phyloP scores from a whole-genome alignment of 345 rosid genomes.

The Limnanthes douglasii region DNA sequence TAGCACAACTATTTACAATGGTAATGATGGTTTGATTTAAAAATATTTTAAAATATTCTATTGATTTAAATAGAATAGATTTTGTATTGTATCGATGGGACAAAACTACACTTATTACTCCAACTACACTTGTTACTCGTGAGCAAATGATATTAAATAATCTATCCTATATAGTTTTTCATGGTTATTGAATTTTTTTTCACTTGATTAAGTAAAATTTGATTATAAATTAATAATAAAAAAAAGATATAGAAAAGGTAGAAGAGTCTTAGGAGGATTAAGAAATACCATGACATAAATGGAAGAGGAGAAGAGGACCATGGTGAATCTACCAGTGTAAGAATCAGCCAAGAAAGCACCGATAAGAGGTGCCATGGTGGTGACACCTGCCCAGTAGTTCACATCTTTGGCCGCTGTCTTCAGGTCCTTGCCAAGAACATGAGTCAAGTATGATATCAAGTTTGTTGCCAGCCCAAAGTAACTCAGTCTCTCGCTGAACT shows the following conservation, averaged over 20 bases:
- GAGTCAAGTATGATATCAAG: slow-evolving; percentile 26
- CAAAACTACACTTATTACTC: no score
- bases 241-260: no score
- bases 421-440: slow-evolving; percentile 27
- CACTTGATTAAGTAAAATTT: no score
- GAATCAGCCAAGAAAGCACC: slow-evolving; percentile 39
- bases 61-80: no score
- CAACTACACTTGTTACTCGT: background rate
- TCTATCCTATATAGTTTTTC: no score
- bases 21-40: no score
- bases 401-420: slow-evolving; percentile 28
- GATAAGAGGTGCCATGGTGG: slow-evolving; percentile 27
- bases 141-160: background rate
- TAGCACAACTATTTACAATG: no score
- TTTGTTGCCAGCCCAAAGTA: slow-evolving; percentile 25
- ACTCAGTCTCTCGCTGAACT: slow-evolving; percentile 34
- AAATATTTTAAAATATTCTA: no score
- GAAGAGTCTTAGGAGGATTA: no score
- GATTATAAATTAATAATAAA: no score
- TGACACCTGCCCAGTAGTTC: slow-evolving; percentile 39
- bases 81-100: no score
- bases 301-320: slow-evolving; percentile 22
- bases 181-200: no score
- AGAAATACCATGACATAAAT: slow-evolving; percentile 31
- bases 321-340: slow-evolving; percentile 25